Base-by-base conservation (phyloP, 257 asterid genomes). In the Solanum neorickii region DNA sequence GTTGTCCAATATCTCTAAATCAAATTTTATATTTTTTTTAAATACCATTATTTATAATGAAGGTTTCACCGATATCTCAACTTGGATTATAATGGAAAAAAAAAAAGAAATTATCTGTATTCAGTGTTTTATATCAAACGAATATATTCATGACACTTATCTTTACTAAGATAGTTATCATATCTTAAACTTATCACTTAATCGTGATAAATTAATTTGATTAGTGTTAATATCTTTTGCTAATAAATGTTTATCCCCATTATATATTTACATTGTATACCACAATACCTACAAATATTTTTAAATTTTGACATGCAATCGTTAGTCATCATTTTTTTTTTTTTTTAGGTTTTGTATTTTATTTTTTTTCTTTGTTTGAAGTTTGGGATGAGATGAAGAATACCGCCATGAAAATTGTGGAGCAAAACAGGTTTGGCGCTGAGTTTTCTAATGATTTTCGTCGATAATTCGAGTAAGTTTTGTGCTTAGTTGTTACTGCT, bases 351-450 rank as follows among this genome's bases (percentile, higher is more conserved):
- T 62, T 62, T 23, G 0, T 62, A 1, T 23, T n/a, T 27, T 27
- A 27, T 27, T 27, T 27, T 62, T 62, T 62, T 62, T 62, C 15
- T 37, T 8, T 65, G n/a, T 52, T 52, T 52, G 5, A 29, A 90
- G 47, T 78, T 90, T 62, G 31, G 15, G 7, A 62, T 23, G 70
- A 62, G 33, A 62, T 62, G 29, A 62, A 62, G 70, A 62, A 60
- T 60, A 83, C 75, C 20, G 14, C 56, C 86, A 83, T 59, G 39
- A 83, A 83, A 15, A 83, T 83, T 12, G 98, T 94, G 92, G 98
- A 96, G 93, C 99, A 96, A 91, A 94, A 98, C 91, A 95, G 90
- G 94, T 95, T 94, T 87, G 98, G 97, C 41, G 98, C 97, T 15
- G 98, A 91, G 93, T 97, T 90, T 94, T 95, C 94, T 88, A 97